These are phyloP conservation scores for Conringia planisiliqua DNA, from an alignment of 345 rosid species.

Conservation along the genomic window DNA sequence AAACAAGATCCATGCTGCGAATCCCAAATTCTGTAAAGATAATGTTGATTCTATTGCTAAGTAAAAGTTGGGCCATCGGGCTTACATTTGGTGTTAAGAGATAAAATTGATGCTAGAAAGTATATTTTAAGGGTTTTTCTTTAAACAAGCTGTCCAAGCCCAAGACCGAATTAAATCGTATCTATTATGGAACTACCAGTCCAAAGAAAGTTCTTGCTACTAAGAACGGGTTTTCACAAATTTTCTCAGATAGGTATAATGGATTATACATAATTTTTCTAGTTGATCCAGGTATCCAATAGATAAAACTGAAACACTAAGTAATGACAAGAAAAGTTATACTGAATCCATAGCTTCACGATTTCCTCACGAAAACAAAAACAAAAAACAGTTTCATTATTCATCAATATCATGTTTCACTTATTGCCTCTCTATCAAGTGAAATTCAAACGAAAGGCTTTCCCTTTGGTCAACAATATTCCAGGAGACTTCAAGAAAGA, in stretches of 20 bases:
- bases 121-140: no score
- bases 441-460: slow-evolving; percentile 14
- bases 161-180: no score
- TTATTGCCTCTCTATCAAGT: slow-evolving; percentile 10
- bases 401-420: slow-evolving; percentile 26
- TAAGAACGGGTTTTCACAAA: neutral
- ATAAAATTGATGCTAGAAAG: no score
- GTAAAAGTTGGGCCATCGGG: no score
- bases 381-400: slow-evolving; percentile 14
- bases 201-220: no score
- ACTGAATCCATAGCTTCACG: neutral
- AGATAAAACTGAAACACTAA: neutral
- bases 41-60: no score
- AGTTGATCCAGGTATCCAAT: neutral
- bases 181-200: no score
- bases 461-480: slow-evolving; percentile 14
- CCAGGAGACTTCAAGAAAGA: slow-evolving; percentile 9
- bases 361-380: neutral
- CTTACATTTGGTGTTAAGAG: no score
- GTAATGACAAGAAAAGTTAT: neutral
- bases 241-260: neutral
- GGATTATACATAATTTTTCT: neutral
- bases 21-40: no score
- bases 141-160: no score
- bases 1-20: no score